Evolutionary conservation across 768 basidiomycete genomes (phyloP).

Genomic region (Leccinum fibrillosum): DNA sequence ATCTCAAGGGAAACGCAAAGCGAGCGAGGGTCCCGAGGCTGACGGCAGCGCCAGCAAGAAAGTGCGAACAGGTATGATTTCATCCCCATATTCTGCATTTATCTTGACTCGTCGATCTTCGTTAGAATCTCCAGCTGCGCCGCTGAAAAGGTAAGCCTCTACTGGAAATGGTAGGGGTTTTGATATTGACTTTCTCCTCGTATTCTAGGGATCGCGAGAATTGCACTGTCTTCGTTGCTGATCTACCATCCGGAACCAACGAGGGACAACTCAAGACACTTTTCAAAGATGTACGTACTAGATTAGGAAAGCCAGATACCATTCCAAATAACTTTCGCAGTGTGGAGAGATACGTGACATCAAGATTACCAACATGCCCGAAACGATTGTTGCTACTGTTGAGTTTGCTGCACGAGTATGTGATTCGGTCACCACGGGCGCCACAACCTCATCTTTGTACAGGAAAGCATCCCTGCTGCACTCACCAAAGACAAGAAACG

Average conservation of each 20-base stretch:
- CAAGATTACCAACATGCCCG: slow-evolving; percentile 64
- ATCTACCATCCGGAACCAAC: slow-evolving; percentile 51
- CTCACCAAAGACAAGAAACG: slow-evolving; percentile 95
- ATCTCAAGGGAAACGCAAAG: slow-evolving; percentile 57
- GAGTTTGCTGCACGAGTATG: slow-evolving; percentile 70
- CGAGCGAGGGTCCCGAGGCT: slow-evolving; percentile 44
- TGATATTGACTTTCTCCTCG: not conserved
- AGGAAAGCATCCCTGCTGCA: slow-evolving; percentile 83
- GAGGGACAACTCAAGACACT: slow-evolving; percentile 68
- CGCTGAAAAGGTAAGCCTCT: slow-evolving; percentile 55
- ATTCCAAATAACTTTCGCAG: slow-evolving; percentile 40
- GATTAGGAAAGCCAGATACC: not conserved
- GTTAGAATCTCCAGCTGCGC: slow-evolving; percentile 43
- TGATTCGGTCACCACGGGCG: not conserved
- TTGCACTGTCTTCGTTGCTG: slow-evolving; percentile 83
- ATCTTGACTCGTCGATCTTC: not conserved
- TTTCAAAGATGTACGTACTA: slow-evolving; percentile 77
- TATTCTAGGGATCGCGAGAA: slow-evolving; percentile 86
- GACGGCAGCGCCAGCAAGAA: slow-evolving; percentile 58
- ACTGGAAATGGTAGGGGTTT: not conserved
- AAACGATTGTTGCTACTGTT: slow-evolving; percentile 73
- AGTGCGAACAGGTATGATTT: slow-evolving; percentile 52
- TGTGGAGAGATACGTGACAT: slow-evolving; percentile 86
- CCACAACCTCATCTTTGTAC: not conserved
- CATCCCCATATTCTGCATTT: not conserved